Percentiles rank a stretch among this genome's conserved stretches.
Evolutionary conservation across 2,329 filamentous ascomycete genomes (phyloP).

Genomic region (Aureobasidium namibiae): DNA sequence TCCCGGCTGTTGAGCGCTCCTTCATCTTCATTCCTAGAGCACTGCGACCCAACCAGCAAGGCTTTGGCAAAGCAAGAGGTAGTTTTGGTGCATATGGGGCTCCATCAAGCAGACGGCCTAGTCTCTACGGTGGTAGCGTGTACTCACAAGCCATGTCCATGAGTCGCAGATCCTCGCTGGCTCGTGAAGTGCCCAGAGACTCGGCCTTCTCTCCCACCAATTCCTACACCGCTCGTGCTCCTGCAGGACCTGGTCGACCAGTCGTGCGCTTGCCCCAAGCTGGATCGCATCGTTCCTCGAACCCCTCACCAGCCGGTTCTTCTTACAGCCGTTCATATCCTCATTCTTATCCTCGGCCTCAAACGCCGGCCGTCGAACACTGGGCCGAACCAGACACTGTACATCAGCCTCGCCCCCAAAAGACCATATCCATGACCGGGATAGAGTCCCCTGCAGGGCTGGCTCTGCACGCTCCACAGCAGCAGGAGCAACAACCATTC

Average conservation of each 20-base stretch:
- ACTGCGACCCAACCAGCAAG: slow-evolving; percentile 85
- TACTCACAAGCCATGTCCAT: slow-evolving; percentile 84
- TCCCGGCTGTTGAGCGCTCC: slow-evolving; percentile 79
- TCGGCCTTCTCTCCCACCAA: slow-evolving; percentile 72
- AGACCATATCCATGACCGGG: slow-evolving; percentile 83
- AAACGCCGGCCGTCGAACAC: slow-evolving; percentile 51
- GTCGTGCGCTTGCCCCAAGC: slow-evolving; percentile 75
- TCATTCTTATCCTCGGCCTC: slow-evolving; percentile 46
- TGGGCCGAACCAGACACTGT: slow-evolving; percentile 60
- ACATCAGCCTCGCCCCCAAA: slow-evolving; percentile 92
- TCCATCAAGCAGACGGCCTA: slow-evolving; percentile 64
- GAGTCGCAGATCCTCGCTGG: slow-evolving; percentile 76
- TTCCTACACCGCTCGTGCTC: slow-evolving; percentile 55
- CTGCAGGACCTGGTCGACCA: slow-evolving; percentile 46
- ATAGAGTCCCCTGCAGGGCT: slow-evolving; percentile 70
- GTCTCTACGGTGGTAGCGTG: slow-evolving; percentile 68
- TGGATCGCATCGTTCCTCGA: slow-evolving; percentile 29
- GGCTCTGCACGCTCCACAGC: slow-evolving; percentile 51
- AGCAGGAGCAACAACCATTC: slow-evolving; percentile 74
- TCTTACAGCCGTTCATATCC: slow-evolving; percentile 24
- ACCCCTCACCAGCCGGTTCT: slow-evolving; percentile 25
- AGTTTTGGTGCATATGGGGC: slow-evolving; percentile 56
- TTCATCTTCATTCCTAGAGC: slow-evolving; percentile 98
- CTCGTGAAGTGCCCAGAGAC: slow-evolving; percentile 60
- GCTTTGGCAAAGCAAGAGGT: slow-evolving; percentile 56